These are phyloP conservation scores for Microbotryum lychnidis-dioicae DNA, from an alignment of 1,284 basidiomycete genomes.

Conservation along the genomic window DNA sequence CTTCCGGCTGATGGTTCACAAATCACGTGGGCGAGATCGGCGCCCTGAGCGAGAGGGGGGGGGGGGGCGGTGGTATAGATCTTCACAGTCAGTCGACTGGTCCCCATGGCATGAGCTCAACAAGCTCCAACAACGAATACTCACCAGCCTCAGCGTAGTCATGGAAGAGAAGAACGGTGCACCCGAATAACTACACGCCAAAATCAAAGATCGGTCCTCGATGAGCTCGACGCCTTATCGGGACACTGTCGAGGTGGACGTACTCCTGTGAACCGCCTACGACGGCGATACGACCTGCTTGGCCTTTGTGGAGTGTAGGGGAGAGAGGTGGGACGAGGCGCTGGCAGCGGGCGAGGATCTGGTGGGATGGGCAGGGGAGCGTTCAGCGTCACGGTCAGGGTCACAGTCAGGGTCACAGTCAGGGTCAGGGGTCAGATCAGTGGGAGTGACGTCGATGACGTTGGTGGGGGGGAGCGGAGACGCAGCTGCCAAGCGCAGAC, in stretches of 20 bases:
- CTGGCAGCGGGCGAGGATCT: conserved; percentile 59
- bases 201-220: too few relatives aligned
- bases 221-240: too few relatives aligned
- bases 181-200: conserved; percentile 91
- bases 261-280: conserved; percentile 88
- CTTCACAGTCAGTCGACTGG: not conserved
- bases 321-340: conserved; percentile 75
- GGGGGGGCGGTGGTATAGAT: too few relatives aligned
- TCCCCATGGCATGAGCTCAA: too few relatives aligned
- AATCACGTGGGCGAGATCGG: conserved; percentile 91
- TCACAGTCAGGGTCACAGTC: too few relatives aligned
- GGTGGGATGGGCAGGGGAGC: not conserved
- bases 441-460: too few relatives aligned
- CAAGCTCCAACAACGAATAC: not conserved
- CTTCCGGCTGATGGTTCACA: conserved; percentile 63
- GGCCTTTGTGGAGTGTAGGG: conserved; percentile 84
- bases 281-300: conserved; percentile 87
- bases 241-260: conserved; percentile 25
- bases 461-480: too few relatives aligned
- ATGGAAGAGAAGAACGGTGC: conserved; percentile 91
- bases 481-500: too few relatives aligned
- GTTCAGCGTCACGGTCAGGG: too few relatives aligned
- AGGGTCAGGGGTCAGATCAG: too few relatives aligned
- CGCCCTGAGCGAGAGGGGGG: too few relatives aligned
- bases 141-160: conserved; percentile 70